phyloP scores from a whole-genome alignment of 352 stramenopile species.

The Pythium sp. region DNA sequence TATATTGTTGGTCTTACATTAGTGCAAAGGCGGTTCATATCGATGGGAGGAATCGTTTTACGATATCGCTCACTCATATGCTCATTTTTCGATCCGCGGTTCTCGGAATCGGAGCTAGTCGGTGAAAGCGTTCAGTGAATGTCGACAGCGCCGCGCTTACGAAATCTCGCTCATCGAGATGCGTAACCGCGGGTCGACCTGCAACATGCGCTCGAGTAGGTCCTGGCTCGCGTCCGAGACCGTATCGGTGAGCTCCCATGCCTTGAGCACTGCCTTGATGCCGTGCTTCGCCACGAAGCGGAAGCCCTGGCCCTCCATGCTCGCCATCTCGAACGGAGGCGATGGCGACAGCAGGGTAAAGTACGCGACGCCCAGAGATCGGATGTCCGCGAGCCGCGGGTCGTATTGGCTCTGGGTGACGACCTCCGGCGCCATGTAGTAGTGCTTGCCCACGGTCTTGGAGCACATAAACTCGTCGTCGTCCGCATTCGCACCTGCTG shows the following conservation, averaged over 20 bases:
- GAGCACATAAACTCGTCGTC: conserved; percentile 44
- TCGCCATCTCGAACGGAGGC: conserved; percentile 89
- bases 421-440: conserved; percentile 98
- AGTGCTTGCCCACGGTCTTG: conserved; percentile 89
- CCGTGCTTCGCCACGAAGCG: conserved; percentile 77
- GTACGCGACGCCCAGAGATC: conserved; percentile 91
- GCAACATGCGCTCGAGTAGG: conserved; percentile 75
- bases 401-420: conserved; percentile 84
- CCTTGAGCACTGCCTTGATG: conserved; percentile 67
- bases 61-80: background rate
- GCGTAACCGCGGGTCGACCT: conserved; percentile 49
- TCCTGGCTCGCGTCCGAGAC: conserved; percentile 59
- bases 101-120: background rate
- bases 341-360: conserved; percentile 94
- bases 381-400: conserved; percentile 91
- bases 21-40: too few relatives aligned
- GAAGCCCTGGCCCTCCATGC: conserved; percentile 84
- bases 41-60: too few relatives aligned
- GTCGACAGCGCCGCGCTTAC: too few relatives aligned
- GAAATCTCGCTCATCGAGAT: conserved; percentile 46
- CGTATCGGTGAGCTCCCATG: conserved; percentile 45
- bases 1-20: too few relatives aligned
- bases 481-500: conserved; percentile 21
- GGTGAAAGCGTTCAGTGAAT: background rate
- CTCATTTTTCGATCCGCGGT: background rate